A percentile compares a stretch with the other conserved stretches of the same genome.
Conservation (phyloP, 495 filamentous ascomycete species). For the Aspergillus heteromorphus region DNA sequence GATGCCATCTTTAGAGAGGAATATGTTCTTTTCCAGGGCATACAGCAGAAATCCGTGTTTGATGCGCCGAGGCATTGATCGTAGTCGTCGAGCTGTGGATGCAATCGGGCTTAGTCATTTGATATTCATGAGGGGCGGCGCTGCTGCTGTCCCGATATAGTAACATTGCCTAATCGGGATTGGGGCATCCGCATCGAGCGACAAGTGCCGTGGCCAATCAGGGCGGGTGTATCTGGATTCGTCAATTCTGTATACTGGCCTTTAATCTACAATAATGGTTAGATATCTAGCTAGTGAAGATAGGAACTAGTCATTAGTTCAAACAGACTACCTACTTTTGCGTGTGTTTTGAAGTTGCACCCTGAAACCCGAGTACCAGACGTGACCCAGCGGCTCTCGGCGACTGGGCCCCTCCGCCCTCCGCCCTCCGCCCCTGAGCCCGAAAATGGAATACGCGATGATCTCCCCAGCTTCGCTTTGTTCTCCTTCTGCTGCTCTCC, state of each 20-base stretch:
- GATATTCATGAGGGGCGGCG: background rate
- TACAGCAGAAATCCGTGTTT: background rate
- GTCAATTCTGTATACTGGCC: background rate
- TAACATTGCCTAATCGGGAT: background rate
- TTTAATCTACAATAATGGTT: no score
- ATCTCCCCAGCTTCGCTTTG: background rate
- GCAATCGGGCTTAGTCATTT: background rate
- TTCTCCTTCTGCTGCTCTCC: slow-evolving; percentile 2
- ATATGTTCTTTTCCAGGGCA: background rate
- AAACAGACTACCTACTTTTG: no score
- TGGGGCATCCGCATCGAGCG: background rate
- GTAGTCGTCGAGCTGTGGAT: no score
- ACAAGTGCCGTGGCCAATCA: background rate
- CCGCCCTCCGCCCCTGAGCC: slow-evolving; percentile 14
- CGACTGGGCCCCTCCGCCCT: no score
- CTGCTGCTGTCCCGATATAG: background rate
- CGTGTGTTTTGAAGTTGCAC: no score
- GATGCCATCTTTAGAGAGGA: slow-evolving; percentile 6
- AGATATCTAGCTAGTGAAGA: no score
- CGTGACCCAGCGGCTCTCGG: no score
- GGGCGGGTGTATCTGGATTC: background rate
- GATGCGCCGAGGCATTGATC: background rate
- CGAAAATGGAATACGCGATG: slow-evolving; percentile 5
- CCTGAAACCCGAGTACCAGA: no score
- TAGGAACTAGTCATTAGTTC: no score